Evolutionary conservation across 306 rosid species (phyloP), one percentile per base, ranked within the genome.

Genomic region (Castanea mollissima): DNA sequence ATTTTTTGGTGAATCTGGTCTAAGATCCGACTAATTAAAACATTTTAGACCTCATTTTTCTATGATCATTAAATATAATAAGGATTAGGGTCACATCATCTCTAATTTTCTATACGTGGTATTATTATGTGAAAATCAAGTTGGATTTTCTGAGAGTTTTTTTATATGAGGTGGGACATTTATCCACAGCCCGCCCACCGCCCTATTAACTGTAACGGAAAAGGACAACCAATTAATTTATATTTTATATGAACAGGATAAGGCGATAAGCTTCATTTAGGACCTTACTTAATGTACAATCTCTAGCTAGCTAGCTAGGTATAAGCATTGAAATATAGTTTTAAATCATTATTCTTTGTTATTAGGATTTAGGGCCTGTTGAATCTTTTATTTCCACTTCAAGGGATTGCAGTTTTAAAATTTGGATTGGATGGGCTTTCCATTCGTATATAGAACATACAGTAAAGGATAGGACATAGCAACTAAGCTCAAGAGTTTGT

Each of bases 111-210:
- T 77, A 34, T 70, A 56, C 58, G 69, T 57, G 73, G 69, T 25
- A 71, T 13, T 6, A 65, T 32, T 60, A 69, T 35, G 51, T 25
- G 55, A 25, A 49, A 49, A 5, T 67, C 57, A 68, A 77, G 76
- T 82, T 80, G 84, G 72, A 38, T 63, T 44, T 27, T 55, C 44
- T 55, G 9, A 9, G 6, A 14, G 1, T 56, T 67, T 44, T 69
- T 69, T 44, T 7, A 74, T 55, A 20, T 38, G 74, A 76, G 41
- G 67, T 73, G 65, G 81, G 83, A 51, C 79, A 58, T 8, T 44
- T 16, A 79, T 58, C 44, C 75, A 73, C 77, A 72, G 77, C 38
- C 77, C 14, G 14, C 62, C 81, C 79, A 85, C 21, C 58, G 75
- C 71, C 55, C 73, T 49, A 23, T 23, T 23, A 73, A 75, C 73